Conservation (phyloP, 345 rosid genomes). For the Atalantia buxifolia region DNA sequence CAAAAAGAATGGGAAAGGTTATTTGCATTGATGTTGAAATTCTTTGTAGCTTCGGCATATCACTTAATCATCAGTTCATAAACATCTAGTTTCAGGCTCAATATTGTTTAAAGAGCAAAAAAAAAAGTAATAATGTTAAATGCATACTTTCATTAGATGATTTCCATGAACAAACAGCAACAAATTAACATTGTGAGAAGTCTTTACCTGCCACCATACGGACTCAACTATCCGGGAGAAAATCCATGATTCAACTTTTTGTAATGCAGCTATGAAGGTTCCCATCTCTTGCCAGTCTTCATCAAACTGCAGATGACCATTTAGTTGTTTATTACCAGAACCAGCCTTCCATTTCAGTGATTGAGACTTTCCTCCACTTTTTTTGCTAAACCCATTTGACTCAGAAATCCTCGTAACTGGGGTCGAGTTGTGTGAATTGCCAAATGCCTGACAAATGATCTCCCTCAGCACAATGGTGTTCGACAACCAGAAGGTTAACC, state of each 20-base stretch:
- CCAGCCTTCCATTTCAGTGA: conserved; percentile 46
- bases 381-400: conserved; percentile 46
- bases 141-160: neutral
- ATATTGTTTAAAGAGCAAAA: neutral
- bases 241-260: conserved; percentile 84
- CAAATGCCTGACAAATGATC: conserved; percentile 75
- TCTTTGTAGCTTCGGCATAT: neutral
- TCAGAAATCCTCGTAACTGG: conserved; percentile 40
- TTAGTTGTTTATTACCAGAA: conserved; percentile 32
- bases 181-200: neutral
- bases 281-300: conserved; percentile 96
- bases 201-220: conserved; percentile 96
- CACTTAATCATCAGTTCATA: neutral
- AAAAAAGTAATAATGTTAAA: neutral
- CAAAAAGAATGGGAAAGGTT: neutral
- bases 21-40: neutral
- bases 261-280: conserved; percentile 70
- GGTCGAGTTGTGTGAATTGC: conserved; percentile 41
- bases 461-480: conserved; percentile 78
- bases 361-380: conserved; percentile 29
- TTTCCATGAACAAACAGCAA: neutral
- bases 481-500: conserved; percentile 95
- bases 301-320: conserved; percentile 41
- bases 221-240: conserved; percentile 92
- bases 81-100: neutral